A percentile compares a stretch with the other conserved stretches of the same genome.
Evolutionary conservation across 805 yeast genomes (phyloP).

Genomic region (Cyberlindnera mycetangii): DNA sequence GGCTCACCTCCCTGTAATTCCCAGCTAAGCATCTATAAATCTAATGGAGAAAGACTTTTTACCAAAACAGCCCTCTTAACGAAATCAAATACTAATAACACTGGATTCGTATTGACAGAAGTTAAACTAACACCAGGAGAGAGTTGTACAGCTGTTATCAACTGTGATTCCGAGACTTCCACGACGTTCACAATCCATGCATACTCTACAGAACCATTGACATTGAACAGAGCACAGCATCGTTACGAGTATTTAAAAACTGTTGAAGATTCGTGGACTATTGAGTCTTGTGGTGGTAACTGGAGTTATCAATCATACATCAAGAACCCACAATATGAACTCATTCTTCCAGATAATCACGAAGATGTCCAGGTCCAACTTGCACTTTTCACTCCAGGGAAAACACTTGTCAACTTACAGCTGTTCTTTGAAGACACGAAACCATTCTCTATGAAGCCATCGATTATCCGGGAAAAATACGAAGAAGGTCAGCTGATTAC

Average conservation of each 20-base stretch:
- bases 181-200: constrained; percentile 25
- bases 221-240: constrained; percentile 33
- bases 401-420: constrained; percentile 39
- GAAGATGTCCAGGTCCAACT: constrained; percentile 22
- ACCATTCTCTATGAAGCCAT: constrained; percentile 33
- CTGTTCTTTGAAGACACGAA: constrained; percentile 39
- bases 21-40: constrained; percentile 29
- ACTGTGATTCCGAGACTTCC: constrained; percentile 8
- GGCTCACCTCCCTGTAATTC: constrained; percentile 13
- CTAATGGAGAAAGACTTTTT: constrained; percentile 33
- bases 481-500: constrained; percentile 25
- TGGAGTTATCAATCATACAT: constrained; percentile 45
- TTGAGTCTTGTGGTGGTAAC: constrained; percentile 49
- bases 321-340: constrained; percentile 53
- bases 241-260: constrained; percentile 22
- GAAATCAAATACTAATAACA: constrained; percentile 29
- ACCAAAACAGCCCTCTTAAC: constrained; percentile 4
- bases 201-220: constrained; percentile 13
- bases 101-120: constrained; percentile 38
- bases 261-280: constrained; percentile 44
- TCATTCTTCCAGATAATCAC: constrained; percentile 28
- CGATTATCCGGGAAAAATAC: constrained; percentile 35
- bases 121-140: constrained; percentile 28
- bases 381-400: constrained; percentile 25
- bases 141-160: constrained; percentile 31